Conservation (phyloP, 192 early-diverging fungal genomes). For the Mortierella hygrophila region DNA sequence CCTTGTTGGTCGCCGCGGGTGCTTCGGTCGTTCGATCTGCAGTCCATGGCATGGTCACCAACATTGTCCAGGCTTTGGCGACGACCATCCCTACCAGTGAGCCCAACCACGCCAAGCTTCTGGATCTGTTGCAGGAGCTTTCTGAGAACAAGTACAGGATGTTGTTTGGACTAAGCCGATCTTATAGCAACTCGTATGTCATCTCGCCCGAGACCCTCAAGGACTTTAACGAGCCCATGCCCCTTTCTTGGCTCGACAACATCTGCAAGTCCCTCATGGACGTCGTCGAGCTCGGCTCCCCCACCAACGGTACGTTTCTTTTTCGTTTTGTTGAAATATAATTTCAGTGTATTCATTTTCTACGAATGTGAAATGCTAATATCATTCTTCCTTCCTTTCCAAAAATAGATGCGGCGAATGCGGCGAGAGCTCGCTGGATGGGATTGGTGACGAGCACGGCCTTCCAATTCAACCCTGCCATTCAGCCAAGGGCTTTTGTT, state of each 20-base stretch:
- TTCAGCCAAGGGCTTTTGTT: slow-evolving; percentile 96
- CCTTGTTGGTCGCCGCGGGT: slow-evolving; percentile 87
- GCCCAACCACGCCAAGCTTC: slow-evolving; percentile 66
- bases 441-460: slow-evolving; percentile 90
- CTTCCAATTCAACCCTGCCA: slow-evolving; percentile 94
- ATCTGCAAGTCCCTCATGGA: slow-evolving; percentile 75
- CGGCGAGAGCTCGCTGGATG: slow-evolving; percentile 94
- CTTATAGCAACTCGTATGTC: slow-evolving; percentile 76
- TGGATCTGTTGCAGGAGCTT: slow-evolving; percentile 77
- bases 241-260: slow-evolving; percentile 62
- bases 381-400: not conserved
- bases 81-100: slow-evolving; percentile 72
- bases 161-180: slow-evolving; percentile 82
- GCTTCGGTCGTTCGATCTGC: slow-evolving; percentile 86
- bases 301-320: slow-evolving; percentile 66
- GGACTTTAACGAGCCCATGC: slow-evolving; percentile 66
- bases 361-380: not conserved
- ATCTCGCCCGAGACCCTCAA: slow-evolving; percentile 67
- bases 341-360: not conserved
- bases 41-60: slow-evolving; percentile 95
- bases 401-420: slow-evolving; percentile 76
- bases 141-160: slow-evolving; percentile 84
- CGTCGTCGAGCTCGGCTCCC: slow-evolving; percentile 74
- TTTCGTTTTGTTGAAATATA: slow-evolving; percentile 16
- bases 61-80: slow-evolving; percentile 88